Percentiles rank a stretch among this genome's conserved stretches.
Conservation (phyloP, 345 rosid species). For the Lepidium aucheri region DNA sequence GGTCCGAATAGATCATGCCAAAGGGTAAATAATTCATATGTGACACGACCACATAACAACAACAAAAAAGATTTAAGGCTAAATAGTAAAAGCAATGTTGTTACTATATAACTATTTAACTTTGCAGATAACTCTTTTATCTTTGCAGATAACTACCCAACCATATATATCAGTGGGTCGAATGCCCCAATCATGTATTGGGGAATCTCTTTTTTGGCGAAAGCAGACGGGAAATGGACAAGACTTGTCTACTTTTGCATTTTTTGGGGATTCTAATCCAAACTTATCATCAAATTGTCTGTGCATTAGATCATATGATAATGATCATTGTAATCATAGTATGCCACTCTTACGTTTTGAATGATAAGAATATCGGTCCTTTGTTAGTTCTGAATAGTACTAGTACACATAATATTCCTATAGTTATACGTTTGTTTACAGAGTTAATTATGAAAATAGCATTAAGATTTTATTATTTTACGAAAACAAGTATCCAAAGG, state of each 20-base stretch:
- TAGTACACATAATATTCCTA: too few species aligned
- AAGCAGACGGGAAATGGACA: conserved; percentile 5
- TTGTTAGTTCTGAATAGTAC: too few species aligned
- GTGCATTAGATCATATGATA: too few species aligned
- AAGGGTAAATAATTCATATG: neutral
- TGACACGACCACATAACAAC: neutral
- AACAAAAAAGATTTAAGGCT: neutral
- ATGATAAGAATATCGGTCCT: too few species aligned
- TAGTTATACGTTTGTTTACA: too few species aligned
- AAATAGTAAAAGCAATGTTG: neutral
- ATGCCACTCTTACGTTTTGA: too few species aligned
- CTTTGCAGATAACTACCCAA: neutral
- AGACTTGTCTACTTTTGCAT: conserved; percentile 18
- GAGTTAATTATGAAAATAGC: too few species aligned
- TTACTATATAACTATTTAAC: neutral
- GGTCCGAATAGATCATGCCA: conserved; percentile 23
- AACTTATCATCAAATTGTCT: neutral
- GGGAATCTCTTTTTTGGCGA: conserved; percentile 10
- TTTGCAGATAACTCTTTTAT: neutral
- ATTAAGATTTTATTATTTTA: too few species aligned
- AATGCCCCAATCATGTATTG: conserved; percentile 13
- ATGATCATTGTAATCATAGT: too few species aligned
- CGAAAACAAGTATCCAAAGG: too few species aligned
- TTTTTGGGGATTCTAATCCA: neutral
- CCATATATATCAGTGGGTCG: conserved; percentile 12